These are phyloP conservation scores for Arthrobotrys iridis DNA, from an alignment of 2,329 filamentous ascomycete species.

Conservation along the genomic window DNA sequence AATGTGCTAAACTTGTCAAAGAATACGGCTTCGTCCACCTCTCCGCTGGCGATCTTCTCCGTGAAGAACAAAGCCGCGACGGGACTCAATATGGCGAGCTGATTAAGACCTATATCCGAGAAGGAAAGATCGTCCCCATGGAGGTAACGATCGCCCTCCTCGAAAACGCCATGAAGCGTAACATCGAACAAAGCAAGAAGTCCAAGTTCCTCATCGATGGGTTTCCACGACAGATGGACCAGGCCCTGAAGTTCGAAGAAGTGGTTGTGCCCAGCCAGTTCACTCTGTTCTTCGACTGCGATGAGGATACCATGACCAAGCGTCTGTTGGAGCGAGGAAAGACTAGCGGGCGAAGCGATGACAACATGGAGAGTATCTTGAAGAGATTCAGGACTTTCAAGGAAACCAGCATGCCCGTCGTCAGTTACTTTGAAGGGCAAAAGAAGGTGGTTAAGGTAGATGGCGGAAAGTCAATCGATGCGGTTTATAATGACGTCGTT, in stretches of 20 bases:
- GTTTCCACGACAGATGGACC: constrained; percentile 97
- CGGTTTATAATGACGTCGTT: constrained; percentile 43
- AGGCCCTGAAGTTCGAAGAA: constrained; percentile 92
- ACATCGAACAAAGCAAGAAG: constrained; percentile 67
- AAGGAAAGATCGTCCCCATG: constrained; percentile 95
- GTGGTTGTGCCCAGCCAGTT: constrained; percentile 83
- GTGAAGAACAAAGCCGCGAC: constrained; percentile 87
- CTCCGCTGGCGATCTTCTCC: constrained; percentile 89
- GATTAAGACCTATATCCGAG: constrained; percentile 91
- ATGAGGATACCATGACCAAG: constrained; percentile 85
- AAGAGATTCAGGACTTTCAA: constrained; percentile 95
- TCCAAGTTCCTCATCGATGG: constrained; percentile 78
- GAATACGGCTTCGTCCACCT: constrained; percentile 94
- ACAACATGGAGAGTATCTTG: constrained; percentile 93
- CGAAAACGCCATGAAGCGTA: constrained; percentile 87
- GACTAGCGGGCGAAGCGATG: constrained; percentile 89
- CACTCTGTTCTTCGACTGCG: constrained; percentile 93
- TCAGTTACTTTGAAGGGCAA: constrained; percentile 81
- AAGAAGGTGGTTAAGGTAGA: constrained; percentile 82
- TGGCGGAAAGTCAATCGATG: constrained; percentile 60
- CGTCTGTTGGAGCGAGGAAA: constrained; percentile 87
- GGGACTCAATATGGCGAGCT: constrained; percentile 90
- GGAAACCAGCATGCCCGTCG: constrained; percentile 97
- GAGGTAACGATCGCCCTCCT: constrained; percentile 93
- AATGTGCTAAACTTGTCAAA: constrained; percentile 86